Conservation (phyloP, 2,329 filamentous ascomycete species). For the Nannizzia gypsea region DNA sequence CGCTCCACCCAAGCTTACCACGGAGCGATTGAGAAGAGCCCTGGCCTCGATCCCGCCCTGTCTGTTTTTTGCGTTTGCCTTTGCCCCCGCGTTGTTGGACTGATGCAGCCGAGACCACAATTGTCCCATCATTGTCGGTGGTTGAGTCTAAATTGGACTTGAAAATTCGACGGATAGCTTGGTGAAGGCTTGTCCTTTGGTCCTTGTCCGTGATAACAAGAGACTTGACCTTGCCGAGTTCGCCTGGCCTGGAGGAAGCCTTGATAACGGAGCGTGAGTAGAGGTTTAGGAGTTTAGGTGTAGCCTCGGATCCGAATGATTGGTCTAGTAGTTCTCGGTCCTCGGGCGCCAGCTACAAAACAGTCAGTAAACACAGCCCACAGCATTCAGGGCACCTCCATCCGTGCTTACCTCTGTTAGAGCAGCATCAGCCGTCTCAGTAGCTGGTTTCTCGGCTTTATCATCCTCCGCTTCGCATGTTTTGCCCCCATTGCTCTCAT, state of each 20-base stretch:
- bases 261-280: slow-evolving; percentile 43
- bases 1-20: slow-evolving; percentile 48
- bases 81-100: slow-evolving; percentile 22
- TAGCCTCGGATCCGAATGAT: slow-evolving; percentile 42
- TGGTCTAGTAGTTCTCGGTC: slow-evolving; percentile 35
- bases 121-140: slow-evolving; percentile 59
- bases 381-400: neutral
- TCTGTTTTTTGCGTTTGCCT: slow-evolving; percentile 15
- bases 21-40: slow-evolving; percentile 17
- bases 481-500: neutral
- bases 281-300: slow-evolving; percentile 42
- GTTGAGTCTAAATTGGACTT: slow-evolving; percentile 63
- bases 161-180: slow-evolving; percentile 65
- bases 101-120: slow-evolving; percentile 40
- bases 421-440: neutral
- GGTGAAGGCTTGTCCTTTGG: slow-evolving; percentile 51
- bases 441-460: neutral
- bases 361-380: neutral
- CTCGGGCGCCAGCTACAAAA: slow-evolving; percentile 23
- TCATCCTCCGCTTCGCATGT: neutral
- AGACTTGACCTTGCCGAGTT: slow-evolving; percentile 44
- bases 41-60: slow-evolving; percentile 19
- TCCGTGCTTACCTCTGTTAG: neutral
- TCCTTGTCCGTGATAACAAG: slow-evolving; percentile 49
- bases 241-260: slow-evolving; percentile 44